Conservation (phyloP, 2,329 filamentous ascomycete genomes). For the Ophiostoma montium region DNA sequence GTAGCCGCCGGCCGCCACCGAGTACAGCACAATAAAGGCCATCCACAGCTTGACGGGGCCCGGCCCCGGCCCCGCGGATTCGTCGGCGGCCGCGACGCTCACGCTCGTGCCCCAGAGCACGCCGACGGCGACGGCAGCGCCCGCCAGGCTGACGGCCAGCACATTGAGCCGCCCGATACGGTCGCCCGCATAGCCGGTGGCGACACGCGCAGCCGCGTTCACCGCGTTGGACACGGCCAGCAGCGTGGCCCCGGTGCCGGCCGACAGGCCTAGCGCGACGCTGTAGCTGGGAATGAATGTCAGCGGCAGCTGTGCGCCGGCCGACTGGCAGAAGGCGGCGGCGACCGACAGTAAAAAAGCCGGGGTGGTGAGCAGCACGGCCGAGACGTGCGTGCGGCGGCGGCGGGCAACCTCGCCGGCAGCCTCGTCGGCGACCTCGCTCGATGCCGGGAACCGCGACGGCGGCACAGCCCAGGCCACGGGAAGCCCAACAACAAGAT, state of each 20-base stretch:
- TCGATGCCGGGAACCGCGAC: conserved; percentile 24
- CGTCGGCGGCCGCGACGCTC: not conserved
- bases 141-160: conserved; percentile 19
- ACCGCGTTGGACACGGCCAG: conserved; percentile 31
- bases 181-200: conserved; percentile 31
- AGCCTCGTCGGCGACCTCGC: not conserved
- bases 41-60: conserved; percentile 10
- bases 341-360: conserved; percentile 90
- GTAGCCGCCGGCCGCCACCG: conserved; percentile 29
- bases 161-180: conserved; percentile 32
- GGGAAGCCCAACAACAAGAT: conserved; percentile 24
- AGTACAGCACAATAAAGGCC: conserved; percentile 27
- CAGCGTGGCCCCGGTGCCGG: conserved; percentile 27
- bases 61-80: not conserved
- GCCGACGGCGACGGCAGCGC: conserved; percentile 7
- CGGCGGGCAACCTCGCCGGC: conserved; percentile 8
- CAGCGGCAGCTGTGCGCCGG: conserved; percentile 31
- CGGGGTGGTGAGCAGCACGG: conserved; percentile 65
- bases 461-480: conserved; percentile 26
- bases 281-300: conserved; percentile 34
- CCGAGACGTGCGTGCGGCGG: conserved; percentile 24
- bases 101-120: conserved; percentile 12
- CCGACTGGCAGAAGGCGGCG: conserved; percentile 49
- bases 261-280: conserved; percentile 26
- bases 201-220: conserved; percentile 29